phyloP scores from a whole-genome alignment of 441 rosid species.

The Gossypium davidsonii region DNA sequence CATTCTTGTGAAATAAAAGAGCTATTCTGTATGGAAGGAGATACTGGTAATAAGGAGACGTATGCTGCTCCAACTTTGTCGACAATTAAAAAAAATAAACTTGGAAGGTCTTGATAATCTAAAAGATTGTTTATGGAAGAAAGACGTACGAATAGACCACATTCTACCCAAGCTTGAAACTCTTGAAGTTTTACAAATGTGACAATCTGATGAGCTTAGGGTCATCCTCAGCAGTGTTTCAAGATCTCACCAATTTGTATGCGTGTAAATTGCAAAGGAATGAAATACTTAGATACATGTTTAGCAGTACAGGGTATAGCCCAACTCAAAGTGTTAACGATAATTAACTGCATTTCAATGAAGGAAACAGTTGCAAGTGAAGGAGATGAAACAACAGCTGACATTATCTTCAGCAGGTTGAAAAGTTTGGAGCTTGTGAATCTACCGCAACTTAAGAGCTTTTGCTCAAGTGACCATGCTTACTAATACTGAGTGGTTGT shows the following conservation, averaged over 20 bases:
- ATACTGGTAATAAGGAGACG: not conserved
- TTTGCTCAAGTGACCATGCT: slow-evolving; percentile 9
- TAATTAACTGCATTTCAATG: slow-evolving; percentile 9
- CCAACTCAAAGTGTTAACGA: slow-evolving; percentile 10
- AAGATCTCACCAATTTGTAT: slow-evolving; percentile 10
- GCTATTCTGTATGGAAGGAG: not conserved
- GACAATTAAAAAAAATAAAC: not conserved
- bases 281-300: slow-evolving; percentile 15
- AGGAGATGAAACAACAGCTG: not conserved
- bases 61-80: not conserved
- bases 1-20: not conserved
- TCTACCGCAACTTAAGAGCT: slow-evolving; percentile 20
- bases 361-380: slow-evolving; percentile 10
- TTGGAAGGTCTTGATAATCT: not conserved
- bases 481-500: slow-evolving; percentile 1
- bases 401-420: slow-evolving; percentile 19
- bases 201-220: not conserved
- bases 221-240: slow-evolving; percentile 10
- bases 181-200: not conserved
- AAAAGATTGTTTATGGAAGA: not conserved
- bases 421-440: not conserved
- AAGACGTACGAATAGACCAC: not conserved
- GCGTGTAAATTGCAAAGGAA: slow-evolving; percentile 12
- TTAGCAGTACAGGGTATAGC: slow-evolving; percentile 17
- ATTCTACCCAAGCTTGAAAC: not conserved